Percentiles rank a stretch among this genome's conserved stretches.
These are phyloP conservation scores for Pseudonitzschia multistriata DNA, from an alignment of 108 stramenopile genomes.

Conservation along the genomic window DNA sequence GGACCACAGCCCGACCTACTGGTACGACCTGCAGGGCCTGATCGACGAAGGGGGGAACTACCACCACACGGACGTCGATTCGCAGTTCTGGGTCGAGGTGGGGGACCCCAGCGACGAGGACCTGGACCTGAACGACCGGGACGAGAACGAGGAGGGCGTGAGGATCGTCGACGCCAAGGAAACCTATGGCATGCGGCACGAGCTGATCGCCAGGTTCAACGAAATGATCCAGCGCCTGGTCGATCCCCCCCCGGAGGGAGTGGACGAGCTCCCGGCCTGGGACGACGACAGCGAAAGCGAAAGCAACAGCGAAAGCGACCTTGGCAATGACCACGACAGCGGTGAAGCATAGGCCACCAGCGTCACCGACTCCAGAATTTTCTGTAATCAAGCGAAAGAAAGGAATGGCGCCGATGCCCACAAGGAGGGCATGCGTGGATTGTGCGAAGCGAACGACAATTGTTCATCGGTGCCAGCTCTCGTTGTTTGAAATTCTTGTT, in stretches of 20 bases:
- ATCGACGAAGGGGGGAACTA: background rate
- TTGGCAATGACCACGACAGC: too few relatives aligned
- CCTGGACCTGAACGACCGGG: background rate
- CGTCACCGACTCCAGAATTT: too few relatives aligned
- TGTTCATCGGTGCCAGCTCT: too few relatives aligned
- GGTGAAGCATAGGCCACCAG: too few relatives aligned
- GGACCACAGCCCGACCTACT: slow-evolving; percentile 2
- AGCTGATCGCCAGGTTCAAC: background rate
- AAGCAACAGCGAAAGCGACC: too few relatives aligned
- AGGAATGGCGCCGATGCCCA: too few relatives aligned
- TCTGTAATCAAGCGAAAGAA: too few relatives aligned
- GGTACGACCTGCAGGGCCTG: slow-evolving; percentile 1
- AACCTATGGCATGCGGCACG: background rate
- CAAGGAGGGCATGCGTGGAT: too few relatives aligned
- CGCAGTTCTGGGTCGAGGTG: background rate
- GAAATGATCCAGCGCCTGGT: slow-evolving; percentile 4
- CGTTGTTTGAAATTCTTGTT: too few relatives aligned
- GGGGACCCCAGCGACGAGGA: background rate
- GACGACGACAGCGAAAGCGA: background rate
- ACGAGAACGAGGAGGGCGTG: background rate
- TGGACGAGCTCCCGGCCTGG: background rate
- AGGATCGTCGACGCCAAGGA: background rate
- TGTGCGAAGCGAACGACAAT: too few relatives aligned
- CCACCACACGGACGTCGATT: slow-evolving; percentile 4
- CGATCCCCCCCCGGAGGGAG: slow-evolving; percentile 1